Evolutionary conservation across 176 grass and related monocot genomes (phyloP).

Genomic region (Rhynchospora pubera): DNA sequence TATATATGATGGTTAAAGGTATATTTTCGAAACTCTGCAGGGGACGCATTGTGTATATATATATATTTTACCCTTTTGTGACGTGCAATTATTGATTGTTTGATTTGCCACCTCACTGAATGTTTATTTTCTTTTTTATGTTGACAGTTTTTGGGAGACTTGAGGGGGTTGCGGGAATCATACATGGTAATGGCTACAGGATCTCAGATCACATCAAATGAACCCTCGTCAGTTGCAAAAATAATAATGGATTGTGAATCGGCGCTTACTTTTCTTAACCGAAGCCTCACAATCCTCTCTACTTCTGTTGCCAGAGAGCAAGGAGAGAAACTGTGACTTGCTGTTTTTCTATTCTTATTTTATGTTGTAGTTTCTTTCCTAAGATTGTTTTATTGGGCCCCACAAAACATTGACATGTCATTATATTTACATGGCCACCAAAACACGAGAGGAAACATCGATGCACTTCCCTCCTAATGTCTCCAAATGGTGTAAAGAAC

Average conservation of each 20-base stretch:
- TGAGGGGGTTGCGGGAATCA: slow-evolving; percentile 81
- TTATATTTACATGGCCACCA: too few relatives aligned
- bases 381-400: too few relatives aligned
- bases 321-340: slow-evolving; percentile 46
- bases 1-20: too few relatives aligned
- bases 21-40: too few relatives aligned
- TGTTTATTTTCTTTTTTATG: background rate
- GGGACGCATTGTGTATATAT: too few relatives aligned
- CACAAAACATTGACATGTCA: too few relatives aligned
- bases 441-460: too few relatives aligned
- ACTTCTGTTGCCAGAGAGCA: slow-evolving; percentile 84
- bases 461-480: too few relatives aligned
- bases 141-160: slow-evolving; percentile 77
- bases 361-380: background rate
- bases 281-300: slow-evolving; percentile 87
- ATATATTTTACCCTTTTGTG: too few relatives aligned
- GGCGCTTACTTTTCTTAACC: slow-evolving; percentile 82
- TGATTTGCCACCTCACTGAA: background rate
- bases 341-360: background rate
- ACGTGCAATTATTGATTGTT: background rate
- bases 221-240: slow-evolving; percentile 78
- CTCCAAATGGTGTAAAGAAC: too few relatives aligned
- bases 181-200: slow-evolving; percentile 78
- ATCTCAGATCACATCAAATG: slow-evolving; percentile 53
- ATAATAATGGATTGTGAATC: slow-evolving; percentile 94